phyloP scores from a whole-genome alignment of 2,329 filamentous ascomycete species.

The Colletotrichum viniferum region DNA sequence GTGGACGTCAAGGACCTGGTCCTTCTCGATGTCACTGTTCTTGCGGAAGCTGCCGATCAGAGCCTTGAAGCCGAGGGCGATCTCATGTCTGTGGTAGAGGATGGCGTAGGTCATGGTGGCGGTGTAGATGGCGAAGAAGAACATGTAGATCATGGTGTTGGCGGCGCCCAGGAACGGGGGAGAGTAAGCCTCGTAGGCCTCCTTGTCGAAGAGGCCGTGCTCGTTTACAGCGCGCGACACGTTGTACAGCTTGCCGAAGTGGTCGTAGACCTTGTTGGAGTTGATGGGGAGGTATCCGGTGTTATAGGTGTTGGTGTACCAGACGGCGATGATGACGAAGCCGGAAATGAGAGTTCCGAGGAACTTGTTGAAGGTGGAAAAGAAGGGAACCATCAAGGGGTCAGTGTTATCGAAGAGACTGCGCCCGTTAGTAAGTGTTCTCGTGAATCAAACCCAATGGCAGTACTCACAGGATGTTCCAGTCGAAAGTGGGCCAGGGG shows the following conservation, averaged over 20 bases:
- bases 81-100: conserved; percentile 58
- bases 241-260: conserved; percentile 52
- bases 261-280: conserved; percentile 55
- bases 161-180: conserved; percentile 55
- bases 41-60: conserved; percentile 49
- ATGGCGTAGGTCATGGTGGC: conserved; percentile 54
- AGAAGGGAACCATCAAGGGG: conserved; percentile 54
- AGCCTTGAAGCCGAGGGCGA: conserved; percentile 52
- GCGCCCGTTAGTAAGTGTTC: background rate
- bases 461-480: conserved; percentile 27
- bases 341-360: conserved; percentile 60
- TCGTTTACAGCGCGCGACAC: conserved; percentile 46
- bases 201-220: conserved; percentile 47
- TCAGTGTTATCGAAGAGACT: conserved; percentile 31
- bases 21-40: conserved; percentile 38
- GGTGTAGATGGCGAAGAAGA: conserved; percentile 60
- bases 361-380: conserved; percentile 67
- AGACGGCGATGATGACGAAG: conserved; percentile 60
- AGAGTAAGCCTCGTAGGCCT: conserved; percentile 54
- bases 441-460: no score
- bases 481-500: conserved; percentile 33
- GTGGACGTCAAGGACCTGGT: conserved; percentile 47
- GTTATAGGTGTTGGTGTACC: conserved; percentile 64
- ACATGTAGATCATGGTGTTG: conserved; percentile 56
- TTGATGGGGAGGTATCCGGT: conserved; percentile 59